Percentiles rank a stretch among this genome's conserved stretches.
Evolutionary conservation across 441 rosid species (phyloP).

Genomic region (Populus hybrid): DNA sequence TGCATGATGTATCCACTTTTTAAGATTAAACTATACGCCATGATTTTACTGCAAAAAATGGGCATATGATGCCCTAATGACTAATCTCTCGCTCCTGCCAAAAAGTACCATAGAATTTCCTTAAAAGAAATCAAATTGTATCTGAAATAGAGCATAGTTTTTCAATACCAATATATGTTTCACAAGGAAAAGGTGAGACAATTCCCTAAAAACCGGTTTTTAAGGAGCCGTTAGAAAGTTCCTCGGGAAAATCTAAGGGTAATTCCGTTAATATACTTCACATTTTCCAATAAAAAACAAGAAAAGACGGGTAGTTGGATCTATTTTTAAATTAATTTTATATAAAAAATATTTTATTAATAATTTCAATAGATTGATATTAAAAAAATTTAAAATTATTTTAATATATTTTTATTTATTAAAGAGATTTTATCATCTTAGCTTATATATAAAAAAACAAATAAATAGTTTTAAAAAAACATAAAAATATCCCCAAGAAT

Average conservation of each 20-base stretch:
- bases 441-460: too few species aligned
- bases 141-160: background rate
- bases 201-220: slow-evolving; percentile 24
- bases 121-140: too few species aligned
- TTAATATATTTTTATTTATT: background rate
- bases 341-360: too few species aligned
- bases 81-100: background rate
- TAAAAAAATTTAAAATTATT: background rate
- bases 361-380: background rate
- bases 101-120: background rate
- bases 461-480: too few species aligned
- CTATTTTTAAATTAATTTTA: too few species aligned
- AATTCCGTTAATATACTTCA: slow-evolving; percentile 12
- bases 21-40: too few species aligned
- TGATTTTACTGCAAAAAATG: too few species aligned
- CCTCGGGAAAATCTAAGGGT: slow-evolving; percentile 19
- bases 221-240: slow-evolving; percentile 27
- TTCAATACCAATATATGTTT: too few species aligned
- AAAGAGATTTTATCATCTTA: too few species aligned
- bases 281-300: background rate
- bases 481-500: too few species aligned
- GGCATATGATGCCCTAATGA: background rate
- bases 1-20: too few species aligned
- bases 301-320: too few species aligned
- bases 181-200: background rate